These are phyloP conservation scores for Neurospora sp. DNA, from an alignment of 495 filamentous ascomycete species.

Conservation along the genomic window DNA sequence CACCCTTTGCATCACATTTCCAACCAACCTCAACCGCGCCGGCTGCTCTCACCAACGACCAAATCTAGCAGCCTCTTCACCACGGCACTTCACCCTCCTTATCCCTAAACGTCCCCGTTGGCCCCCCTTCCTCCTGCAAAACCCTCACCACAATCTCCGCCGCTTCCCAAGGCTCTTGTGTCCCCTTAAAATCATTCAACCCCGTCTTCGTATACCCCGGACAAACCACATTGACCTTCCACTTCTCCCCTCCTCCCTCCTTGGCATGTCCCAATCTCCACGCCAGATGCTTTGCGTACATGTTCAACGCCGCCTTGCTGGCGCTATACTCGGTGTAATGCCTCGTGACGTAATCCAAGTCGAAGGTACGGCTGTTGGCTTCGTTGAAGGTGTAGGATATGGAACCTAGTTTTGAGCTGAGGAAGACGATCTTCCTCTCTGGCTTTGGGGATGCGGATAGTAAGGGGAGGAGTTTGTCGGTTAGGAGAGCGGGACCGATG, in stretches of 20 bases:
- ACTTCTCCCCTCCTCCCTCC: background rate
- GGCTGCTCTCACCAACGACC: too few relatives aligned
- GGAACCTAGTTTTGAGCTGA: conserved; percentile 15
- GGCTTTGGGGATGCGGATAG: conserved; percentile 24
- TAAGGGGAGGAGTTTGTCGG: conserved; percentile 36
- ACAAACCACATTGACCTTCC: conserved; percentile 19
- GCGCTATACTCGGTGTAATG: conserved; percentile 12
- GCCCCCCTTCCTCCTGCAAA: conserved; percentile 11
- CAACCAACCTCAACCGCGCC: too few relatives aligned
- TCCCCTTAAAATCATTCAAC: conserved; percentile 5
- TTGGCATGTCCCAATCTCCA: conserved; percentile 1
- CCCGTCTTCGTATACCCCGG: conserved; percentile 16
- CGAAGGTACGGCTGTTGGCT: background rate
- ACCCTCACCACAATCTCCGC: conserved; percentile 11
- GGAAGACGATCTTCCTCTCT: conserved; percentile 32
- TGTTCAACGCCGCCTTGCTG: conserved; percentile 35
- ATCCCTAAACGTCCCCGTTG: conserved; percentile 12
- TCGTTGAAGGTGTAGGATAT: background rate
- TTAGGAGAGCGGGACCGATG: conserved; percentile 25
- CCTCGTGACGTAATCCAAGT: background rate
- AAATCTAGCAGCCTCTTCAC: background rate
- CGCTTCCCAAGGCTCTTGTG: conserved; percentile 1
- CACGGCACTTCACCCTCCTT: conserved; percentile 7
- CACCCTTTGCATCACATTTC: too few relatives aligned
- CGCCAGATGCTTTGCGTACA: conserved; percentile 15